Conservation (phyloP, 495 filamentous ascomycete species). For the Hypoxylon fragiforme region DNA sequence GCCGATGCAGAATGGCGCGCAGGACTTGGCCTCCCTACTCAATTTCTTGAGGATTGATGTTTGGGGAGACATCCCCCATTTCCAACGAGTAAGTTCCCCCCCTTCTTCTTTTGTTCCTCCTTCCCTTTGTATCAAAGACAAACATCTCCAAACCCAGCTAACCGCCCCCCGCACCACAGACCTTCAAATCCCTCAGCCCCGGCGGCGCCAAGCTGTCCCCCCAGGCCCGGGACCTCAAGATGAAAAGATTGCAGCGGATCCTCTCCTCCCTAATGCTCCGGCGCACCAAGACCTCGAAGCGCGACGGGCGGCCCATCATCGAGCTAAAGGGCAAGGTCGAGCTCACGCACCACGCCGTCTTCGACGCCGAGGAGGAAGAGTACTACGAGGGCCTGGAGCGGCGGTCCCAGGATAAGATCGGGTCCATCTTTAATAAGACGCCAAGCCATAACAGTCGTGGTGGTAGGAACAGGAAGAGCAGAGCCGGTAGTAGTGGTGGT, state of each 20-base stretch:
- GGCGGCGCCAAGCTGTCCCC: too few relatives aligned
- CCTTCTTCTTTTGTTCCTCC: conserved; percentile 18
- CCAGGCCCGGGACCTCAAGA: conserved; percentile 31
- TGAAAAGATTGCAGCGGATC: conserved; percentile 73
- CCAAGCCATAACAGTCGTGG: too few relatives aligned
- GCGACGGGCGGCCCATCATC: conserved; percentile 86
- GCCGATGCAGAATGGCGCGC: conserved; percentile 88
- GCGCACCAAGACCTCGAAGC: conserved; percentile 76
- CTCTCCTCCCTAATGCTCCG: conserved; percentile 84
- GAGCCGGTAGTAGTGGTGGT: too few relatives aligned
- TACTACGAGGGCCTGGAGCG: conserved; percentile 74
- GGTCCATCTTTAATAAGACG: too few relatives aligned
- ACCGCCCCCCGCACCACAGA: too few relatives aligned
- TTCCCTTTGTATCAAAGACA: too few relatives aligned
- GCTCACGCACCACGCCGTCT: conserved; percentile 67
- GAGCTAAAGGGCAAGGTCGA: conserved; percentile 71
- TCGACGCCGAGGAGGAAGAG: conserved; percentile 69
- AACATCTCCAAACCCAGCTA: too few relatives aligned
- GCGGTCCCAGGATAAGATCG: too few relatives aligned
- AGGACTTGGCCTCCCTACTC: conserved; percentile 78
- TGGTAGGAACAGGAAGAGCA: too few relatives aligned
- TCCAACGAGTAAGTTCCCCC: conserved; percentile 15
- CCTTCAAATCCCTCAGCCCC: conserved; percentile 35
- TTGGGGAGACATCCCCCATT: too few relatives aligned
- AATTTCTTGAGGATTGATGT: conserved; percentile 71